phyloP scores from a whole-genome alignment of 306 rosid genomes.

The Trichosanthes cucumerina region DNA sequence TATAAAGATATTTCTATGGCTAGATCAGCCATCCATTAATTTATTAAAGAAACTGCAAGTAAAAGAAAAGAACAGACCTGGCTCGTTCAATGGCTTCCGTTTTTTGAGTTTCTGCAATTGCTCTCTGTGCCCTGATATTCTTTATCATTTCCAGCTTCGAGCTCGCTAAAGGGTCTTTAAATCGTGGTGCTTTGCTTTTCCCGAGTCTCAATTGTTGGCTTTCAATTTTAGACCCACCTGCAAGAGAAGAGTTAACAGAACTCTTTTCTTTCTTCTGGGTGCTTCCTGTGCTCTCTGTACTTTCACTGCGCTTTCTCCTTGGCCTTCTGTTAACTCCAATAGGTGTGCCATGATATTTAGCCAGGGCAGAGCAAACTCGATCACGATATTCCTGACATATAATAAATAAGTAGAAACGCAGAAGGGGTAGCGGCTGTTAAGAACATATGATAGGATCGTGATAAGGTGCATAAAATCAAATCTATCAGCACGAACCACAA shows the following conservation, averaged over 20 bases:
- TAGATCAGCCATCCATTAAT: not conserved
- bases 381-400: slow-evolving; percentile 58
- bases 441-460: not conserved
- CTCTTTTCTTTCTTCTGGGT: slow-evolving; percentile 26
- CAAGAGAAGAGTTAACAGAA: slow-evolving; percentile 14
- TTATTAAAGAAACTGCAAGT: not conserved
- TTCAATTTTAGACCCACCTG: slow-evolving; percentile 20
- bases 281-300: slow-evolving; percentile 29
- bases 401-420: not conserved
- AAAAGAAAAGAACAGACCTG: slow-evolving; percentile 33
- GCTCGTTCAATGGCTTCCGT: slow-evolving; percentile 70
- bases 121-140: slow-evolving; percentile 77
- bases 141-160: slow-evolving; percentile 89
- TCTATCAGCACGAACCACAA: not conserved
- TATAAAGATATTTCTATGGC: not conserved
- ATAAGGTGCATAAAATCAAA: not conserved
- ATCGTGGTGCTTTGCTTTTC: slow-evolving; percentile 49
- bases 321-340: slow-evolving; percentile 50
- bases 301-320: slow-evolving; percentile 40
- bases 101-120: slow-evolving; percentile 49
- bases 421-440: not conserved
- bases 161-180: slow-evolving; percentile 77
- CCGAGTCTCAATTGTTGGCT: slow-evolving; percentile 16
- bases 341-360: slow-evolving; percentile 48
- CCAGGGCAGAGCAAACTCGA: slow-evolving; percentile 60